A percentile compares a stretch with the other conserved stretches of the same genome.
These are phyloP conservation scores for Rhododendron williamsianum DNA, from an alignment of 148 eudicot genomes.

Conservation along the genomic window DNA sequence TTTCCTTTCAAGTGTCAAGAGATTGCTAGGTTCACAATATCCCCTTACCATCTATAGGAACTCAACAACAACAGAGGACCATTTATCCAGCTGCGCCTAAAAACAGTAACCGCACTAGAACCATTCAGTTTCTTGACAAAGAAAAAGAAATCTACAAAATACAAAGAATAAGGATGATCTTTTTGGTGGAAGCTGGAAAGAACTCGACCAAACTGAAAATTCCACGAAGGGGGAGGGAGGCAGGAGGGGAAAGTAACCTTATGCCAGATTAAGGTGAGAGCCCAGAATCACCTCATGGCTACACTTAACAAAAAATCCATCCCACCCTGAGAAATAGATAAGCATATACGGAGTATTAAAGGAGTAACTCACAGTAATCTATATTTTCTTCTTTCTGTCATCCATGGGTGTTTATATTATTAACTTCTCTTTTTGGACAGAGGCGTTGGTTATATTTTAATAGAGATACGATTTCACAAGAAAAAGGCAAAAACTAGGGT, in stretches of 20 bases:
- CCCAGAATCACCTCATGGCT: background rate
- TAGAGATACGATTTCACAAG: background rate
- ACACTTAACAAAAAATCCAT: background rate
- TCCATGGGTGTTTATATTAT: background rate
- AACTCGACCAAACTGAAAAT: background rate
- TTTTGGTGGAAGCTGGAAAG: background rate
- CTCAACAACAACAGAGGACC: background rate
- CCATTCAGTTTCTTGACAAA: background rate
- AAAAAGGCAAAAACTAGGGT: background rate
- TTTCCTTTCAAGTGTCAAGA: background rate
- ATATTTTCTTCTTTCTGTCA: background rate
- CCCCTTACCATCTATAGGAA: background rate
- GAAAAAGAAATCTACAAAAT: background rate
- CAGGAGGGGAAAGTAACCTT: background rate
- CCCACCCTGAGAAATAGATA: background rate
- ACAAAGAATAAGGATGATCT: background rate
- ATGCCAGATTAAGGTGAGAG: background rate
- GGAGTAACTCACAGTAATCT: background rate
- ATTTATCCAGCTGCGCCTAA: background rate
- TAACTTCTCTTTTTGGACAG: background rate
- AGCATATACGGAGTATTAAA: background rate
- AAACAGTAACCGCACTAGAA: background rate
- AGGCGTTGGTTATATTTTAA: background rate
- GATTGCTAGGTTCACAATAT: background rate
- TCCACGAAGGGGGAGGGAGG: background rate